These are phyloP conservation scores for Fusarium sp. DNA, from an alignment of 2,329 filamentous ascomycete species.

Conservation along the genomic window DNA sequence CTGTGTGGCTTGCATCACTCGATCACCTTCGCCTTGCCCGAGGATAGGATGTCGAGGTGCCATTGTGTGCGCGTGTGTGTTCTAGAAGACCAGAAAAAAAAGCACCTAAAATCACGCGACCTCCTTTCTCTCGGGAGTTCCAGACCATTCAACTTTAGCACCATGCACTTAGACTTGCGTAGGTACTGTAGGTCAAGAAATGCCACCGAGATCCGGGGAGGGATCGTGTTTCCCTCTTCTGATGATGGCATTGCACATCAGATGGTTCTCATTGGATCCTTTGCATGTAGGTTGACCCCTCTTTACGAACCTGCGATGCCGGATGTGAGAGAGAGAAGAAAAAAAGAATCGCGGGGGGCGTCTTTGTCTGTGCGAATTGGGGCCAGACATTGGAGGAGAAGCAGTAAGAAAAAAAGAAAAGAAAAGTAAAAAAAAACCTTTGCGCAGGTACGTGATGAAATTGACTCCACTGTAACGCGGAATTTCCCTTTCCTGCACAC, in stretches of 20 bases:
- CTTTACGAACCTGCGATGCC: neutral
- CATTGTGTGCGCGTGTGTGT: neutral
- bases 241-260: slow-evolving; percentile 27
- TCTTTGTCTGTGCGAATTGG: neutral
- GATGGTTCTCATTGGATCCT: neutral
- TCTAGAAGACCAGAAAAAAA: neutral
- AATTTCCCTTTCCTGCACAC: neutral
- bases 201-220: neutral
- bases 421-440: neutral
- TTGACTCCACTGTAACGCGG: slow-evolving; percentile 24
- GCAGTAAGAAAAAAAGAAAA: neutral
- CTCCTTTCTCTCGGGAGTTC: slow-evolving; percentile 9
- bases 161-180: neutral
- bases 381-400: neutral
- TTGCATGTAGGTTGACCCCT: neutral
- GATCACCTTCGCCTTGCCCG: neutral
- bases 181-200: neutral
- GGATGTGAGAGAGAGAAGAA: neutral
- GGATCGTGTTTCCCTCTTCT: neutral
- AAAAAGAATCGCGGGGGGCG: neutral
- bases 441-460: neutral
- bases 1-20: slow-evolving; percentile 3
- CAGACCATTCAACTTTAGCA: neutral
- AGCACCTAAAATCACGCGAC: slow-evolving; percentile 21
- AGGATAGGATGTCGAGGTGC: neutral